phyloP scores from a whole-genome alignment of 371 early-diverging fungal genomes.

The Circinella umbellata region DNA sequence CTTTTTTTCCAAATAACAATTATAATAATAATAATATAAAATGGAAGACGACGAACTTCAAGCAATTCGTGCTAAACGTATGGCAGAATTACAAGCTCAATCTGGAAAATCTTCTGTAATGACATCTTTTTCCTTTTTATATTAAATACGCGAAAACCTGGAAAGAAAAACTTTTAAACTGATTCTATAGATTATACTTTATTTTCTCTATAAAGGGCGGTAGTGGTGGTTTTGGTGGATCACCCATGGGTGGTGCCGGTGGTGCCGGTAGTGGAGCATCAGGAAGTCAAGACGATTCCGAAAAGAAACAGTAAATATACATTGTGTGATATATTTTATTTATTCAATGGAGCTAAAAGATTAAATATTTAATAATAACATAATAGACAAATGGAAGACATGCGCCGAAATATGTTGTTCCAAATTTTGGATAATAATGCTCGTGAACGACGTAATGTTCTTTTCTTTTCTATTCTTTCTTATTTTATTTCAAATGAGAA shows the following conservation, averaged over 20 bases:
- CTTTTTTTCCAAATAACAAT: slow-evolving; percentile 12
- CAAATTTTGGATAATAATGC: slow-evolving; percentile 88
- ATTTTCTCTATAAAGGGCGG: neutral
- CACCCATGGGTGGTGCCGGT: slow-evolving; percentile 16
- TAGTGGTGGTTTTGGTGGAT: slow-evolving; percentile 16
- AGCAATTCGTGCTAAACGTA: slow-evolving; percentile 81
- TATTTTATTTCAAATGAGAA: too few species aligned
- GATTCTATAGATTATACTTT: neutral
- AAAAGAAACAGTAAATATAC: slow-evolving; percentile 45
- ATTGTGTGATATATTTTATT: too few species aligned
- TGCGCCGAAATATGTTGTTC: slow-evolving; percentile 78
- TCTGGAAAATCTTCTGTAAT: slow-evolving; percentile 10
- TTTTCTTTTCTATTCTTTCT: too few species aligned
- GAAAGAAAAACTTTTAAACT: neutral
- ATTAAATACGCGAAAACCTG: too few species aligned
- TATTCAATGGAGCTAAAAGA: too few species aligned
- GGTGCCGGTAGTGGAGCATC: slow-evolving; percentile 3
- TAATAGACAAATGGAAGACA: slow-evolving; percentile 80
- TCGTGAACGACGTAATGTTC: slow-evolving; percentile 77
- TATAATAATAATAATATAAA: slow-evolving; percentile 8
- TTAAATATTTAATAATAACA: slow-evolving; percentile 1
- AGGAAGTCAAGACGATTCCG: slow-evolving; percentile 45
- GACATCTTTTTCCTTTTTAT: neutral
- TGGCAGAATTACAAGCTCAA: slow-evolving; percentile 68
- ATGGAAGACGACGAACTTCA: slow-evolving; percentile 90